Conservation (phyloP, 2,329 filamentous ascomycete genomes). For the Stachybotrys elegans region DNA sequence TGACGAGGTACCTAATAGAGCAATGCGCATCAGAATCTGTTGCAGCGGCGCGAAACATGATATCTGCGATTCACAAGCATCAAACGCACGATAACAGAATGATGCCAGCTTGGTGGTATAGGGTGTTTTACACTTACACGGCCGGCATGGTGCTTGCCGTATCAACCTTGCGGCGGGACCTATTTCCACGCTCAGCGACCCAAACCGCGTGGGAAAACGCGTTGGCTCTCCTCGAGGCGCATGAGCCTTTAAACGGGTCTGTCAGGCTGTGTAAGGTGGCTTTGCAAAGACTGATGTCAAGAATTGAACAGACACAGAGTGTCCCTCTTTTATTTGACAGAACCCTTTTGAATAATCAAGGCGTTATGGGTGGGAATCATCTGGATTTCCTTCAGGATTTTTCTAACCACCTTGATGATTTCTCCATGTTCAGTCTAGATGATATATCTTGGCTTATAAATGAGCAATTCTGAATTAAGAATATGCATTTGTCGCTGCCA, state of each 20-base stretch:
- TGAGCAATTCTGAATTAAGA: too few species aligned
- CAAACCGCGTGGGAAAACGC: background rate
- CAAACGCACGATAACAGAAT: constrained; percentile 26
- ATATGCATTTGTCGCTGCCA: too few species aligned
- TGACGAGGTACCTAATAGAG: background rate
- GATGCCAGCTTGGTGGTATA: constrained; percentile 34
- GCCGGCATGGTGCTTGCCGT: background rate
- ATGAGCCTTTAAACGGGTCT: background rate
- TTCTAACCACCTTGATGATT: background rate
- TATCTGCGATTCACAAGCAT: constrained; percentile 21
- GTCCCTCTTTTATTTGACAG: background rate
- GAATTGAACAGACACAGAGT: background rate
- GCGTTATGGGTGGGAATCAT: background rate
- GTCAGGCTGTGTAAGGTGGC: background rate
- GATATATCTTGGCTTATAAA: background rate
- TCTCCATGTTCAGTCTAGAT: background rate
- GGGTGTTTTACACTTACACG: constrained; percentile 32
- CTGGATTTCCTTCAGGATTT: background rate
- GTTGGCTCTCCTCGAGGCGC: background rate
- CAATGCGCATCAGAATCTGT: constrained; percentile 20
- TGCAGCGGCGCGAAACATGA: constrained; percentile 24
- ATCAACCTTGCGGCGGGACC: background rate
- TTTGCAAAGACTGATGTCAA: background rate
- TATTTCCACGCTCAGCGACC: background rate
- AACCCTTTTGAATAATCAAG: background rate